phyloP scores from a whole-genome alignment of 2,329 filamentous ascomycete species.

The Capronia americana region DNA sequence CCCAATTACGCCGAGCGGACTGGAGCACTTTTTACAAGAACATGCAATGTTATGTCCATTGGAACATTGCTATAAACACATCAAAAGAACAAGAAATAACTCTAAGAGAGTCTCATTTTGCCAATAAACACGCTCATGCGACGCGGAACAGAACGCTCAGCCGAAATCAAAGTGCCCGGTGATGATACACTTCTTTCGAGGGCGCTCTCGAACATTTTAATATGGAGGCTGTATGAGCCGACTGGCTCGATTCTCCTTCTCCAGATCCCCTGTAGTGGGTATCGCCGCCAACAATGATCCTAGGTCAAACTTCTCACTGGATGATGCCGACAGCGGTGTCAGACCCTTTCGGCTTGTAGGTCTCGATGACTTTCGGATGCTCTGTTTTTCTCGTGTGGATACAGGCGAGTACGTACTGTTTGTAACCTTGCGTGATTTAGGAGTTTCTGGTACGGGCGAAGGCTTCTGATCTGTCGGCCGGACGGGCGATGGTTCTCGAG shows the following conservation, averaged over 20 bases:
- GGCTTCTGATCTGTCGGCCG: slow-evolving; percentile 17
- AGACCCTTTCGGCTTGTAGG: slow-evolving; percentile 30
- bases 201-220: slow-evolving; percentile 1
- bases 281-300: slow-evolving; percentile 36
- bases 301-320: slow-evolving; percentile 37
- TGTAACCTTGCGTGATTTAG: slow-evolving; percentile 19
- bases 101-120: background rate
- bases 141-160: slow-evolving; percentile 1
- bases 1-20: background rate
- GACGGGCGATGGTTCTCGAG: slow-evolving; percentile 46
- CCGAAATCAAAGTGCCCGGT: background rate
- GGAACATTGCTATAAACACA: slow-evolving; percentile 4
- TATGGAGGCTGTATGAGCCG: slow-evolving; percentile 37
- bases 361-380: slow-evolving; percentile 22
- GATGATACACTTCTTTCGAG: background rate
- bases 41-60: background rate
- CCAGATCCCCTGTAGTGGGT: slow-evolving; percentile 28
- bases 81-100: background rate
- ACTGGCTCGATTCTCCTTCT: slow-evolving; percentile 27
- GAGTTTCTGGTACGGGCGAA: slow-evolving; percentile 11
- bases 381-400: slow-evolving; percentile 27
- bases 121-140: background rate
- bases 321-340: slow-evolving; percentile 16
- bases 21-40: background rate
- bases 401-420: slow-evolving; percentile 18